A percentile compares a stretch with the other conserved stretches of the same genome.
These are phyloP conservation scores for Diaporthe citrichinensis DNA, from an alignment of 2,329 filamentous ascomycete species.

Conservation along the genomic window DNA sequence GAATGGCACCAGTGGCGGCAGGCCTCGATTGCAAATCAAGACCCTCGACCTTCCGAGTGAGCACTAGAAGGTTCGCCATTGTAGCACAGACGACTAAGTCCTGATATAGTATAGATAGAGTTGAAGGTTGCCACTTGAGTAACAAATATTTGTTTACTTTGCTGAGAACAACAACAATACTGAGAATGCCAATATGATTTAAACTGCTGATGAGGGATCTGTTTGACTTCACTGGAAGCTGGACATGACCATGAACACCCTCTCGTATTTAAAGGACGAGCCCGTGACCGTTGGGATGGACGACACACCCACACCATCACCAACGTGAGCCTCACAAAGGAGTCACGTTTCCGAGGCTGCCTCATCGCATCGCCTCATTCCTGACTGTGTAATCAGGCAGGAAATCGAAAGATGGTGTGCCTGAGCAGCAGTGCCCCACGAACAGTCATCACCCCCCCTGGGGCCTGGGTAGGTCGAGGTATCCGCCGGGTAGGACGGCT, in stretches of 20 bases:
- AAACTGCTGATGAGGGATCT: slow-evolving; percentile 17
- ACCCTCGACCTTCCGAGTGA: slow-evolving; percentile 10
- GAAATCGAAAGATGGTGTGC: slow-evolving; percentile 29
- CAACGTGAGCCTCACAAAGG: slow-evolving; percentile 32
- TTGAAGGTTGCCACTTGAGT: background rate
- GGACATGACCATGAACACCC: slow-evolving; percentile 24
- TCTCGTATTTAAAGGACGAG: slow-evolving; percentile 27
- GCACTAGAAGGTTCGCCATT: slow-evolving; percentile 26
- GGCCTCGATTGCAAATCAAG: slow-evolving; percentile 1
- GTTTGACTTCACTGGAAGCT: slow-evolving; percentile 31
- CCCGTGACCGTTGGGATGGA: background rate
- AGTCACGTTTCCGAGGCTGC: slow-evolving; percentile 27
- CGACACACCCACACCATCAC: slow-evolving; percentile 16
- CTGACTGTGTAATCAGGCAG: slow-evolving; percentile 36
- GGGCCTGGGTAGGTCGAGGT: slow-evolving; percentile 12
- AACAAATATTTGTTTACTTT: slow-evolving; percentile 13
- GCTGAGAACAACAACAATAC: background rate
- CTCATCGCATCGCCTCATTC: slow-evolving; percentile 36
- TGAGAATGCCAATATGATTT: slow-evolving; percentile 9
- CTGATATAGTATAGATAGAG: background rate
- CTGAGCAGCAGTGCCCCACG: slow-evolving; percentile 34
- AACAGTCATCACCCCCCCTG: slow-evolving; percentile 22
- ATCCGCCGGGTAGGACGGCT: slow-evolving; percentile 30
- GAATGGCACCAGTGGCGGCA: background rate
- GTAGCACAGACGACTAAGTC: background rate